phyloP scores from a whole-genome alignment of 2,329 filamentous ascomycete species.

The Aspergillus oerlinghausenensis region DNA sequence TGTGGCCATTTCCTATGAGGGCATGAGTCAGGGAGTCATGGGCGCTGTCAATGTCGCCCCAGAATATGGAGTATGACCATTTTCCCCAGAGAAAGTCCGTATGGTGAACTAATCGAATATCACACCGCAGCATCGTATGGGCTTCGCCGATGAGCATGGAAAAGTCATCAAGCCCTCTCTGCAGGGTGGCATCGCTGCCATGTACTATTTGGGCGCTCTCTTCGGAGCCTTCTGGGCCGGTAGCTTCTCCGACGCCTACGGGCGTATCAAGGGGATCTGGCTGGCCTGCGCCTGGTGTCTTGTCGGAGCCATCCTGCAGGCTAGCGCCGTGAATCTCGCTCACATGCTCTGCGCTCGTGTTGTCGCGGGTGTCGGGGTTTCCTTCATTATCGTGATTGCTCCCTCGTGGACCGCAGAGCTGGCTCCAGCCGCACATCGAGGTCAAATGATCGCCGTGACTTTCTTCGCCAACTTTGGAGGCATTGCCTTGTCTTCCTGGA shows the following conservation, averaged over 20 bases:
- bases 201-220: constrained; percentile 55
- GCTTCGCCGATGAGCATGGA: neutral
- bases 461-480: constrained; percentile 67
- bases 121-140: constrained; percentile 51
- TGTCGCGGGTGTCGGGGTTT: constrained; percentile 60
- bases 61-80: constrained; percentile 33
- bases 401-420: constrained; percentile 66
- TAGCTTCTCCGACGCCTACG: constrained; percentile 55
- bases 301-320: constrained; percentile 57
- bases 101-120: constrained; percentile 35
- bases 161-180: constrained; percentile 48
- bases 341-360: constrained; percentile 62
- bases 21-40: constrained; percentile 48
- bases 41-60: constrained; percentile 60
- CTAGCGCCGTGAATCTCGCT: constrained; percentile 55
- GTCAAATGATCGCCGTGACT: constrained; percentile 62
- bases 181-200: constrained; percentile 56
- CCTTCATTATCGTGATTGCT: constrained; percentile 62
- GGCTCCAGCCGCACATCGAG: constrained; percentile 58
- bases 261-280: constrained; percentile 58
- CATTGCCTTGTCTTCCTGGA: constrained; percentile 58
- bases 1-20: constrained; percentile 62
- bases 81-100: too few species aligned
- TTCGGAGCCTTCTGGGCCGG: constrained; percentile 57
- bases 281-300: constrained; percentile 52